A percentile compares a stretch with the other conserved stretches of the same genome.
phyloP scores from a whole-genome alignment of 2,329 filamentous ascomycete species.

The Lasiodiplodia theobromae region DNA sequence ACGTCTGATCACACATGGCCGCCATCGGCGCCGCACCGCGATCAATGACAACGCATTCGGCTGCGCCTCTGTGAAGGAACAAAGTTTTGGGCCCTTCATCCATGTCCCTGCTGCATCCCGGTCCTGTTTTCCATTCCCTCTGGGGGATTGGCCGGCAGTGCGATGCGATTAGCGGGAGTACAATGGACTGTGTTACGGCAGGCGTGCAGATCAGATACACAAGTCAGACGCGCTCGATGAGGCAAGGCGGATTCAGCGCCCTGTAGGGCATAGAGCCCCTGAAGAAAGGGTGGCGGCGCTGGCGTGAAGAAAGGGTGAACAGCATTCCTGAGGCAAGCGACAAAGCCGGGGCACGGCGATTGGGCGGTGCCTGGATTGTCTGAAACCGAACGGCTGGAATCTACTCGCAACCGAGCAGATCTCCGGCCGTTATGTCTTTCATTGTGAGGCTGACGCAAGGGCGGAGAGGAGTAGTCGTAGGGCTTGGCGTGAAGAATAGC shows the following conservation, averaged over 20 bases:
- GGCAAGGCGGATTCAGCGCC: constrained; percentile 14
- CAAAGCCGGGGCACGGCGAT: constrained; percentile 21
- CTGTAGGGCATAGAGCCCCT: constrained; percentile 10
- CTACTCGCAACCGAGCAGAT: constrained; percentile 15
- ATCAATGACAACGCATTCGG: constrained; percentile 7
- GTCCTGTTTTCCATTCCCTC: neutral
- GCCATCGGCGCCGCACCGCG: neutral
- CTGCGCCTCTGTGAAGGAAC: neutral
- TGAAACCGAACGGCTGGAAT: constrained; percentile 22
- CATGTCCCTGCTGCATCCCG: neutral
- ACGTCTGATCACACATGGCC: constrained; percentile 10
- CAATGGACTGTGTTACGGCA: constrained; percentile 11
- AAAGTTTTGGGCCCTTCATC: neutral
- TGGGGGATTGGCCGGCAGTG: constrained; percentile 7
- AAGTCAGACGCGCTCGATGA: neutral
- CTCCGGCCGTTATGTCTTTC: constrained; percentile 27
- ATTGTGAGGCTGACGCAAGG: constrained; percentile 30
- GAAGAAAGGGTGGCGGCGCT: constrained; percentile 21
- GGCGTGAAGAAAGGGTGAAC: constrained; percentile 15
- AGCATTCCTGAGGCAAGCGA: constrained; percentile 17
- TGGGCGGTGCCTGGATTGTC: constrained; percentile 16
- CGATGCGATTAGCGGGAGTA: neutral
- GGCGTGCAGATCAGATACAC: neutral
- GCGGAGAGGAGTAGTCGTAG: constrained; percentile 25
- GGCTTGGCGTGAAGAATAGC: constrained; percentile 30